Conservation (phyloP, 768 basidiomycete species). For the Dioszegia aurantiaca region DNA sequence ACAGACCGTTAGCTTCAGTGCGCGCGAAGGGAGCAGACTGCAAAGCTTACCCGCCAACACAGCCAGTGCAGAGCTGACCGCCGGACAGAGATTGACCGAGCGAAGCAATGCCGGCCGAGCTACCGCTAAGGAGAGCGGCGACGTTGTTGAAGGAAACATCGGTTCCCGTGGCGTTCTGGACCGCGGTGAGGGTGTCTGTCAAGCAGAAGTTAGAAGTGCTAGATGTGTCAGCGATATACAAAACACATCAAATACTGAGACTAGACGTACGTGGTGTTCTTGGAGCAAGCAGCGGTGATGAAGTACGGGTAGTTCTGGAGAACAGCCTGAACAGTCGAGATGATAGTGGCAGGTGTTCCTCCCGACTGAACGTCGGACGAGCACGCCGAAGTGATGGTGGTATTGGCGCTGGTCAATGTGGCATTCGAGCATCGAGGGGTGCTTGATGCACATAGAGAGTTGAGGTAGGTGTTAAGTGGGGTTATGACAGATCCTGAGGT, state of each 20-base stretch:
- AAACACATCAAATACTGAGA: background rate
- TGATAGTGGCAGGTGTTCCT: slow-evolving; percentile 28
- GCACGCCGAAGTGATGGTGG: slow-evolving; percentile 34
- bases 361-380: slow-evolving; percentile 36
- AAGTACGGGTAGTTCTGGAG: slow-evolving; percentile 40
- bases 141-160: slow-evolving; percentile 37
- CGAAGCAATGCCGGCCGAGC: slow-evolving; percentile 16
- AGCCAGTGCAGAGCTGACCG: slow-evolving; percentile 49
- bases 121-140: slow-evolving; percentile 27
- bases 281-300: slow-evolving; percentile 45
- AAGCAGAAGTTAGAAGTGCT: slow-evolving; percentile 50
- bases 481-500: slow-evolving; percentile 38
- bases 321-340: slow-evolving; percentile 32
- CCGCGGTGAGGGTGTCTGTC: slow-evolving; percentile 35
- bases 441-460: slow-evolving; percentile 35
- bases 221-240: background rate
- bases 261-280: slow-evolving; percentile 42
- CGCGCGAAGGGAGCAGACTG: background rate
- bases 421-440: slow-evolving; percentile 40
- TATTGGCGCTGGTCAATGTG: slow-evolving; percentile 35
- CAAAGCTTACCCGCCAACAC: slow-evolving; percentile 43
- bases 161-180: slow-evolving; percentile 44
- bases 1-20: slow-evolving; percentile 1
- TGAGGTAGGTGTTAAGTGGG: slow-evolving; percentile 44
- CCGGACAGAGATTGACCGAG: slow-evolving; percentile 19